A percentile compares a stretch with the other conserved stretches of the same genome.
Conservation (phyloP, 495 filamentous ascomycete genomes). For the Hypoxylon crocopeplum region DNA sequence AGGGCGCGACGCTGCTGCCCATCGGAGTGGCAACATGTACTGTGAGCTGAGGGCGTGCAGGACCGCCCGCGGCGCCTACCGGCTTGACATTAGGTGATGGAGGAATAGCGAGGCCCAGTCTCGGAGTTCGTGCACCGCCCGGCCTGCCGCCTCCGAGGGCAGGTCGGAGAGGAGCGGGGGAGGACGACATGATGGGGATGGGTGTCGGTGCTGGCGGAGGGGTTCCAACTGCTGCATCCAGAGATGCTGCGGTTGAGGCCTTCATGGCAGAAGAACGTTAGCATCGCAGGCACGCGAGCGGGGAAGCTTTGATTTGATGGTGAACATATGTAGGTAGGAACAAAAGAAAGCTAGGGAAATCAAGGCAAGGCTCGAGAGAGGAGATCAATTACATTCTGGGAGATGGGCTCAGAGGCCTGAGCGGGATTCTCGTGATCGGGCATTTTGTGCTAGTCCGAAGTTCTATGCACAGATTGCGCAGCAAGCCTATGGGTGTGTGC, state of each 20-base stretch:
- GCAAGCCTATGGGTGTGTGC: conserved; percentile 30
- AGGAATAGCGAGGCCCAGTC: conserved; percentile 86
- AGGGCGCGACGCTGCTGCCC: conserved; percentile 73
- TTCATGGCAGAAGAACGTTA: conserved; percentile 40
- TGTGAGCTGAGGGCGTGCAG: conserved; percentile 58
- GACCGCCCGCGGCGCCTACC: conserved; percentile 50
- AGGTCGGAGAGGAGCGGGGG: conserved; percentile 79
- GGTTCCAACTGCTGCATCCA: conserved; percentile 36
- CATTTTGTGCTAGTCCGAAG: conserved; percentile 39
- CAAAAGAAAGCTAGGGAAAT: neutral
- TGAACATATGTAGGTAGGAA: neutral
- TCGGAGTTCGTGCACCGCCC: conserved; percentile 69
- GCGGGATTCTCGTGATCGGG: conserved; percentile 40
- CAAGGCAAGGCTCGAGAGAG: neutral
- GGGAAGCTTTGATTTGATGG: too few species aligned
- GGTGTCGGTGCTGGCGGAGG: conserved; percentile 40
- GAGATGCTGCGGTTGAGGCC: conserved; percentile 35
- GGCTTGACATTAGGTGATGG: conserved; percentile 81
- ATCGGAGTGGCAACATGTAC: conserved; percentile 85
- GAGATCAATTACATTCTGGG: conserved; percentile 40
- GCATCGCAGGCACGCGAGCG: conserved; percentile 31
- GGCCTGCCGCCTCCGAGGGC: conserved; percentile 78
- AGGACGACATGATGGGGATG: conserved; percentile 73
- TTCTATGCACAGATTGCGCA: conserved; percentile 35
- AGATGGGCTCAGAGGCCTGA: conserved; percentile 40